These are phyloP conservation scores for Furcasterigmium furcatum DNA, from an alignment of 2,329 filamentous ascomycete genomes.

Conservation along the genomic window DNA sequence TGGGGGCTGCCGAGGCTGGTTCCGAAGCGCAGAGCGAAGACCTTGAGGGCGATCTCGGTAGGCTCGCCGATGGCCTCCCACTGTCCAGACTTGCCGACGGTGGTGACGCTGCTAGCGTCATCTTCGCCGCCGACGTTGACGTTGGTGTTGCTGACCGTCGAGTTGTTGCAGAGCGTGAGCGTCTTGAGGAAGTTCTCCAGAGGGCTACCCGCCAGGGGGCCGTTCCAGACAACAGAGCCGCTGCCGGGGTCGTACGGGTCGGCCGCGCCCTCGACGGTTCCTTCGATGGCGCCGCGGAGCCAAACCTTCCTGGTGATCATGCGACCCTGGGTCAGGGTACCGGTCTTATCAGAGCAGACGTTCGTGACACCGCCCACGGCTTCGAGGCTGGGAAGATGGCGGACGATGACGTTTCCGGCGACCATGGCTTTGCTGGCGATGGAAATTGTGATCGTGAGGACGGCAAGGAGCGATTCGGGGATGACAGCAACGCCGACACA, in stretches of 20 bases:
- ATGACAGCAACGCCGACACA: conserved; percentile 63
- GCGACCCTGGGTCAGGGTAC: conserved; percentile 63
- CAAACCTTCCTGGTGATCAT: conserved; percentile 64
- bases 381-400: conserved; percentile 62
- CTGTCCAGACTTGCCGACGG: conserved; percentile 28
- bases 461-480: conserved; percentile 64
- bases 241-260: conserved; percentile 61
- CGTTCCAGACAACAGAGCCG: conserved; percentile 44
- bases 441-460: conserved; percentile 67
- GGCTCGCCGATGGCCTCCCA: conserved; percentile 65
- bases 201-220: conserved; percentile 19
- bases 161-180: conserved; percentile 61
- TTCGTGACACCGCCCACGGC: conserved; percentile 66
- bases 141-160: conserved; percentile 44
- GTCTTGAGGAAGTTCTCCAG: conserved; percentile 48
- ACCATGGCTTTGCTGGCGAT: conserved; percentile 64
- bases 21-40: conserved; percentile 68
- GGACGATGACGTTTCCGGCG: conserved; percentile 61
- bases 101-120: conserved; percentile 42
- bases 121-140: conserved; percentile 38
- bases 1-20: conserved; percentile 39
- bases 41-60: conserved; percentile 73
- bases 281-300: conserved; percentile 50
- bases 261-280: conserved; percentile 50
- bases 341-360: conserved; percentile 70